A percentile compares a stretch with the other conserved stretches of the same genome.
phyloP scores from a whole-genome alignment of 2,329 filamentous ascomycete species.

The Colletotrichum sojae region DNA sequence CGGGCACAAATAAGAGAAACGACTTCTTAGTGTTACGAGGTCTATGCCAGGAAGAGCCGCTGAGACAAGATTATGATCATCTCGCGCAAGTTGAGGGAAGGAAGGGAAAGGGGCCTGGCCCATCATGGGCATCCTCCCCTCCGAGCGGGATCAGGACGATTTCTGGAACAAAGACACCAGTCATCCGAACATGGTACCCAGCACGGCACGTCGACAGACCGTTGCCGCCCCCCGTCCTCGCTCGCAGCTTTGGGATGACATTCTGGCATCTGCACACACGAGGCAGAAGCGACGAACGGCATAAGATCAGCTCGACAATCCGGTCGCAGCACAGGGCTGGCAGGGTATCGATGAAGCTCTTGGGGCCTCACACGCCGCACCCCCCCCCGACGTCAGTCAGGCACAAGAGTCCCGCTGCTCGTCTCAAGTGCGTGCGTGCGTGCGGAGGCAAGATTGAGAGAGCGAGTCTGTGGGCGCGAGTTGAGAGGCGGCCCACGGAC shows the following conservation, averaged over 20 bases:
- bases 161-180: conserved; percentile 41
- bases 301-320: conserved; percentile 60
- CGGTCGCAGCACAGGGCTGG: conserved; percentile 57
- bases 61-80: conserved; percentile 38
- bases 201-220: conserved; percentile 35
- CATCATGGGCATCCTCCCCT: conserved; percentile 24
- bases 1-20: background rate
- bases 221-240: background rate
- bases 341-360: conserved; percentile 47
- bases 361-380: conserved; percentile 49
- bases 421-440: conserved; percentile 57
- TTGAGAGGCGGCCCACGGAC: conserved; percentile 44
- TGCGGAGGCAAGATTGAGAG: conserved; percentile 30
- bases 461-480: conserved; percentile 43
- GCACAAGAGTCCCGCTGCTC: conserved; percentile 51
- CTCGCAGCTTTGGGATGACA: conserved; percentile 38
- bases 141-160: conserved; percentile 25
- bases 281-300: conserved; percentile 41
- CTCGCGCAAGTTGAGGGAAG: conserved; percentile 23
- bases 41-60: conserved; percentile 15
- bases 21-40: conserved; percentile 19
- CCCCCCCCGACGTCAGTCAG: conserved; percentile 45
- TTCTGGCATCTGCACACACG: conserved; percentile 35
- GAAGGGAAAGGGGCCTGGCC: conserved; percentile 26
- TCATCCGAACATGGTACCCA: conserved; percentile 41